These are phyloP conservation scores for Lablab purpureus DNA, from an alignment of 306 rosid species.

Conservation along the genomic window DNA sequence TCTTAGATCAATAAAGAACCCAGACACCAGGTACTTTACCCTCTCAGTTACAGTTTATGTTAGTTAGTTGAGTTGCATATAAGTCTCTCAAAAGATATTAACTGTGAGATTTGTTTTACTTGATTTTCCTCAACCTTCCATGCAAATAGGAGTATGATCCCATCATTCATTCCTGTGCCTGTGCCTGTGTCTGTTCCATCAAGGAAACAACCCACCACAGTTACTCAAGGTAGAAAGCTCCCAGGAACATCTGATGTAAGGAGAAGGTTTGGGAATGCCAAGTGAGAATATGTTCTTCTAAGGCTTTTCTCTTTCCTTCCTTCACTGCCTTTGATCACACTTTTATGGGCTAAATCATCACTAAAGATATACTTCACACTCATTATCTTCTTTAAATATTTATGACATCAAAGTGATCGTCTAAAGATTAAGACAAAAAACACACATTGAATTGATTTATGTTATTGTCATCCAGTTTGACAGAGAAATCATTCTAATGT, in stretches of 20 bases:
- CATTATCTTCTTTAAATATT: conserved; percentile 19
- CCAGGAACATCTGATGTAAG: conserved; percentile 57
- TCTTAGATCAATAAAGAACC: conserved; percentile 54
- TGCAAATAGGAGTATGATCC: conserved; percentile 70
- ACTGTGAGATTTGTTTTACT: background rate
- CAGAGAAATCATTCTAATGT: conserved; percentile 21
- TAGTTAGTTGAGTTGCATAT: conserved; percentile 11
- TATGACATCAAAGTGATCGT: background rate
- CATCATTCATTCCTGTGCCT: conserved; percentile 80
- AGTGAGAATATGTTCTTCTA: conserved; percentile 48
- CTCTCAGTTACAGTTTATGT: background rate
- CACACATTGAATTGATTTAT: background rate
- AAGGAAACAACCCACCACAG: conserved; percentile 56
- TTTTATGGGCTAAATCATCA: background rate
- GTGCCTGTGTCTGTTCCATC: conserved; percentile 48
- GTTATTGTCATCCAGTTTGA: background rate
- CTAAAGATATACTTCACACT: background rate
- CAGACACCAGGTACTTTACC: conserved; percentile 65
- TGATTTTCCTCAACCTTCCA: background rate
- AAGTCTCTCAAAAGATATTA: conserved; percentile 19
- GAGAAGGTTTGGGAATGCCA: conserved; percentile 62
- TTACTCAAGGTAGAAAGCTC: conserved; percentile 55
- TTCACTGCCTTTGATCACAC: conserved; percentile 11
- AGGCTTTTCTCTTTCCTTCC: conserved; percentile 33
- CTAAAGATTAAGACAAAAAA: background rate